Conservation (phyloP, 2,329 filamentous ascomycete species). For the Anisogramma anomala region DNA sequence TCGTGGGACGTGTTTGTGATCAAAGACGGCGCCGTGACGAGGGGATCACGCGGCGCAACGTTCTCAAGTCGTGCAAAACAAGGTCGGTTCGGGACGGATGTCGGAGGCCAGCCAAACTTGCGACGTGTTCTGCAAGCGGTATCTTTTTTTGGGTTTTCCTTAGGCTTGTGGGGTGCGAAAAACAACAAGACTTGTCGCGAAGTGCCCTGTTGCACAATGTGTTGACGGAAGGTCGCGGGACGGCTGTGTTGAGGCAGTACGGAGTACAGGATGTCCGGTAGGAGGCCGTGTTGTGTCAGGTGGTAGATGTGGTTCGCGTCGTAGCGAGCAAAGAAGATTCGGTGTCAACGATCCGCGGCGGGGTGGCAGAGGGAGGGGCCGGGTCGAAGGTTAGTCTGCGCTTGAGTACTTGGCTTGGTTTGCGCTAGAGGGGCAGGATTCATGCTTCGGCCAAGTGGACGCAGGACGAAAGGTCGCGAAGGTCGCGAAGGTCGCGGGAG, state of each 20-base stretch:
- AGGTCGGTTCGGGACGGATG: constrained; percentile 5
- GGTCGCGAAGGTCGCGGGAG: constrained; percentile 9
- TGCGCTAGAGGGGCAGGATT: constrained; percentile 12
- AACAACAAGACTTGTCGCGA: constrained; percentile 3
- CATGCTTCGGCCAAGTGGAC: constrained; percentile 11
- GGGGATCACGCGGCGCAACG: constrained; percentile 6
- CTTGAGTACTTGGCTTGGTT: constrained; percentile 7
- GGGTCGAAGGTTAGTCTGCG: constrained; percentile 12
- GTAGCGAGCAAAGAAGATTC: constrained; percentile 11
- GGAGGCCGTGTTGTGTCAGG: constrained; percentile 11
- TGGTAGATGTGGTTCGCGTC: constrained; percentile 12
- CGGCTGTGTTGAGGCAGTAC: constrained; percentile 10
- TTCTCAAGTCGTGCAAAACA: constrained; percentile 12
- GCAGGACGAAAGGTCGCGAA: constrained; percentile 18
- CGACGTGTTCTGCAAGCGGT: constrained; percentile 7
- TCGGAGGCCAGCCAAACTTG: constrained; percentile 9
- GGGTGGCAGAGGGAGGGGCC: constrained; percentile 7
- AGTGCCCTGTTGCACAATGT: constrained; percentile 10
- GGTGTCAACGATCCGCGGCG: constrained; percentile 1
- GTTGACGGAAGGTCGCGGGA: constrained; percentile 11
- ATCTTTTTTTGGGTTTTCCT: not conserved
- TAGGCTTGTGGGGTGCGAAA: constrained; percentile 3
- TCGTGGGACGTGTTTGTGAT: constrained; percentile 8
- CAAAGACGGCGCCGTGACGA: constrained; percentile 6
- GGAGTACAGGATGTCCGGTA: constrained; percentile 6